phyloP scores from a whole-genome alignment of 2,329 filamentous ascomycete species.

The Sclerotinia glacialis region DNA sequence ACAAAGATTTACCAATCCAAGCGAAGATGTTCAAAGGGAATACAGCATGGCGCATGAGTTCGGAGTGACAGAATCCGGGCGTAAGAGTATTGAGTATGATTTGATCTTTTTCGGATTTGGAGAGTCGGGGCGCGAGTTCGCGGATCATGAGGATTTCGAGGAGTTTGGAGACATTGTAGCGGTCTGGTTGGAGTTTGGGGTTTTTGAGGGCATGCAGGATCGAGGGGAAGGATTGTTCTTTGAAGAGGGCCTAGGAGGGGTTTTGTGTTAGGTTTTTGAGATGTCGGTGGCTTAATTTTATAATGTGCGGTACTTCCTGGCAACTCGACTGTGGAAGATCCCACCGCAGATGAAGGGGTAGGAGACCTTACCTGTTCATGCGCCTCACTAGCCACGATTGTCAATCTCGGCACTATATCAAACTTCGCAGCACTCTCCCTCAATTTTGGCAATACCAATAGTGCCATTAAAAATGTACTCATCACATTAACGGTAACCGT shows the following conservation, averaged over 20 bases:
- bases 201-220: conserved; percentile 32
- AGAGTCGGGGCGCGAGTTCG: conserved; percentile 36
- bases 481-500: conserved; percentile 39
- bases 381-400: conserved; percentile 34
- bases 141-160: conserved; percentile 39
- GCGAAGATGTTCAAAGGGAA: conserved; percentile 32
- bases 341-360: background rate
- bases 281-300: background rate
- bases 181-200: conserved; percentile 31
- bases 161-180: conserved; percentile 41
- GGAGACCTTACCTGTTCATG: conserved; percentile 31
- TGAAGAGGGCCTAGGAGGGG: conserved; percentile 32
- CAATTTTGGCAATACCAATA: conserved; percentile 36
- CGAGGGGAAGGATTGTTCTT: conserved; percentile 26
- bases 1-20: conserved; percentile 31
- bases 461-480: conserved; percentile 38
- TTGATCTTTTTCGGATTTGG: conserved; percentile 29
- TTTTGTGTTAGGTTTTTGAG: background rate
- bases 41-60: conserved; percentile 37
- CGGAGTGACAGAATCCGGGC: conserved; percentile 40
- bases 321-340: background rate
- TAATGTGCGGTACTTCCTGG: no score
- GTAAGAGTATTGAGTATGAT: conserved; percentile 40
- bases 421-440: conserved; percentile 29
- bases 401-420: conserved; percentile 29